A percentile compares a stretch with the other conserved stretches of the same genome.
Conservation (phyloP, 1,139 yeast species). For the Candida freyschussii region DNA sequence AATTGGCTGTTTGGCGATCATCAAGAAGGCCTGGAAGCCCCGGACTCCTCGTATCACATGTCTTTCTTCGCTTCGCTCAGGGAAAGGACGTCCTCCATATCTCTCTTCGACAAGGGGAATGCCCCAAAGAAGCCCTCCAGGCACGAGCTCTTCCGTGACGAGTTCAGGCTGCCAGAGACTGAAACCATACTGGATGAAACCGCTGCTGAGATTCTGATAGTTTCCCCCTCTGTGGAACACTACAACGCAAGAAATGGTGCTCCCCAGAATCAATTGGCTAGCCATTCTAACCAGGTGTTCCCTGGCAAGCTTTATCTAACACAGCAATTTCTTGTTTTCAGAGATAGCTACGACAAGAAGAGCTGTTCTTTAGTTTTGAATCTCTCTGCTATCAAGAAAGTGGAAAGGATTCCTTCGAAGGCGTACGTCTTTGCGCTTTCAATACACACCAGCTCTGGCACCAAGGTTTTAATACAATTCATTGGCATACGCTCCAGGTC, state of each 20-base stretch:
- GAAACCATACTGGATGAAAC: constrained; percentile 65
- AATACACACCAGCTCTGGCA: constrained; percentile 64
- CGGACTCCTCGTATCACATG: constrained; percentile 10
- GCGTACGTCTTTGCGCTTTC: constrained; percentile 76
- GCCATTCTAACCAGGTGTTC: constrained; percentile 31
- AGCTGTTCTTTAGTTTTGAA: constrained; percentile 70
- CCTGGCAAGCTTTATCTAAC: constrained; percentile 68
- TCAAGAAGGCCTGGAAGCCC: too few relatives aligned
- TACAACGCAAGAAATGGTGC: constrained; percentile 7
- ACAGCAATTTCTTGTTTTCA: constrained; percentile 68
- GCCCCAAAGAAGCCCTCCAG: constrained; percentile 37
- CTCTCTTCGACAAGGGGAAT: constrained; percentile 35
- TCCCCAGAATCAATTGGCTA: constrained; percentile 23
- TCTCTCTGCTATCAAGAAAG: constrained; percentile 73
- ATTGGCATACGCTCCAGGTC: constrained; percentile 76
- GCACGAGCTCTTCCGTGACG: constrained; percentile 66
- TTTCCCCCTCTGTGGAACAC: constrained; percentile 35
- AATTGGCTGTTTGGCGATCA: too few relatives aligned
- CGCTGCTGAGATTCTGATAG: constrained; percentile 60
- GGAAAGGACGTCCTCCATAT: constrained; percentile 19
- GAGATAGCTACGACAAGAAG: constrained; percentile 63
- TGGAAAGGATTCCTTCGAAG: constrained; percentile 76
- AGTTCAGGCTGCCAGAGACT: constrained; percentile 63
- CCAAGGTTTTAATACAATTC: constrained; percentile 62
- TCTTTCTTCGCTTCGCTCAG: constrained; percentile 19